Base-by-base conservation (phyloP, 805 yeast genomes). In the Starmerella floris region DNA sequence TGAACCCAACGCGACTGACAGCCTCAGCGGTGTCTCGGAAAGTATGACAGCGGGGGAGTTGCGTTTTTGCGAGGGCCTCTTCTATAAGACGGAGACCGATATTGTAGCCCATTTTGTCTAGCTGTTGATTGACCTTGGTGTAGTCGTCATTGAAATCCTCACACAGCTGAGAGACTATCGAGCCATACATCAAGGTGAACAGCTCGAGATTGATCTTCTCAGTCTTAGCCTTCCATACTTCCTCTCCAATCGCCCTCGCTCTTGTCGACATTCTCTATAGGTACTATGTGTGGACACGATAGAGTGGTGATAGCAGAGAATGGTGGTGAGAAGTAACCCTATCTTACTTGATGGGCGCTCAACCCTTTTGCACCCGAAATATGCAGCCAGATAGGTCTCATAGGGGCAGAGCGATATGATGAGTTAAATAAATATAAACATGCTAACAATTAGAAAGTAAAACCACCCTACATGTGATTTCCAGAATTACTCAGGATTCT, bases 151-250 rank as follows among this genome's bases (percentile, higher is more conserved):
- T 72, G 60, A 73, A 78, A 56, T 91, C 97, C 45, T 78, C 74
- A 58, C 95, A 85, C 41, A 91, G 65, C 56, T 88, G 96, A 13
- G 94, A 75, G 37, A 91, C 97, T 37, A 91, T 75, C 2, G 95
- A 78, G 9, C 98, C 98, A 55, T 91, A 91, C 1, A 95, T 88
- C 45, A 91, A 65, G n/a, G 95, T 83, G 62, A 91, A 83, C 40
- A 91, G 69, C 62, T 91, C 98, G 2, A 94, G 79, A 59, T 87
- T 91, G 45, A 88, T 77, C 61, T 88, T 88, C 53, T 84, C 95
- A 33, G 80, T 82, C 51, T 73, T 73, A 56, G 75, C 79, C 62
- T 83, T 84, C 95, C 96, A 88, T 37, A 85, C 75, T 44, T 87
- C 96, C 45, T 88, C 97, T 26, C 93, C 88, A 17, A 74, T 65